Base-by-base conservation (phyloP, 2,329 filamentous ascomycete genomes). In the Sporothrix euskadiensis region DNA sequence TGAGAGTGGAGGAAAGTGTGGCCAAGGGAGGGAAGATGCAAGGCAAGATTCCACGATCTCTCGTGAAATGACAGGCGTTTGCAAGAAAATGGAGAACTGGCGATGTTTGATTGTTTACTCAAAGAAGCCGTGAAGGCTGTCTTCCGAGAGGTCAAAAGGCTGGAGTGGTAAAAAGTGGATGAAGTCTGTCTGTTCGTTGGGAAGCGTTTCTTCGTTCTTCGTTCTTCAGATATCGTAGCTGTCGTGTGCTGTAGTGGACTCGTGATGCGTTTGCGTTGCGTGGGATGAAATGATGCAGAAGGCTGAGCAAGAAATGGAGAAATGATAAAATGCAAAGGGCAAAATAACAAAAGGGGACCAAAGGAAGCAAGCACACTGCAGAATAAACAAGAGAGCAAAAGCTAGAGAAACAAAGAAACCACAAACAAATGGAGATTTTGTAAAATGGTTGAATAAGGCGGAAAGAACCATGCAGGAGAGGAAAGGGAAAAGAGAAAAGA, bases 131-230 rank as follows among this genome's bases (percentile, higher is more conserved):
- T 5, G 6, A 30, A 22, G 68, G 49, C 49, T 56, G 68, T 57
- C 68, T 71, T 71, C 54, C 69, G 54, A 71, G 56, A 63, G 69
- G 69, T 71, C 22, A 19, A 39, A 32, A 44, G 26, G 26, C 26
- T 26, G 26, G 26, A 26, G 26, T 22, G 16, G 52, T 26, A 16
- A 7, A 7, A 19, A 12, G 63, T 47, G 61, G 22, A 66, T 14
- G 39, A 26, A 16, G 65, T 52, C 47, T 44, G 32, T 70, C n/a
- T n/a, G 49, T 70, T 19, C 14, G 10, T 12, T 49, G 4, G 44
- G 9, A 19, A 22, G 30, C 30, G 49, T 44, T 54, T 59, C 41
- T 56, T 71, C 49, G 54, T 49, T 12, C 22, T 70, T 69, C 47
- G 19, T 69, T 35, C 2, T 32, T 47, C 65, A 26, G 41, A 54